Percentiles rank a stretch among this genome's conserved stretches.
phyloP scores from a whole-genome alignment of 23 red algal genomes.

The Gracilaria domingensis region DNA sequence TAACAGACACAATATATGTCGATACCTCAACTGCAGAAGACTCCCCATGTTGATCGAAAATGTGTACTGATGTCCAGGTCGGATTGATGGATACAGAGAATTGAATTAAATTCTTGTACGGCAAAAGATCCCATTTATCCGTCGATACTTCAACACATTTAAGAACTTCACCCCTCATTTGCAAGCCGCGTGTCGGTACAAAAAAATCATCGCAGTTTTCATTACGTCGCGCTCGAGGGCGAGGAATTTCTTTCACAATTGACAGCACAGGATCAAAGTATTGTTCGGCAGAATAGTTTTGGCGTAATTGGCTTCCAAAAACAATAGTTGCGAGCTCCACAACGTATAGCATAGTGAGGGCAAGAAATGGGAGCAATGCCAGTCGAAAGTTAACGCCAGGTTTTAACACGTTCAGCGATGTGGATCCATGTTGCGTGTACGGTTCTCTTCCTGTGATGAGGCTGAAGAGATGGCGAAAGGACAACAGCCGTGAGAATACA shows the following conservation, averaged over 20 bases:
- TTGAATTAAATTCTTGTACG: too few species aligned
- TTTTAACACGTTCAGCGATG: background rate
- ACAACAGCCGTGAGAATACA: background rate
- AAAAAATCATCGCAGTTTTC: background rate
- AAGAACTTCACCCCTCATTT: background rate
- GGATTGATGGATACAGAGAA: too few species aligned
- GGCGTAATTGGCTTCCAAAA: background rate
- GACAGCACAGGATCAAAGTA: constrained; percentile 1
- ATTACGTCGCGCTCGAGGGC: background rate
- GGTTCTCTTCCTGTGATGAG: background rate
- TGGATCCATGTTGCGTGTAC: background rate
- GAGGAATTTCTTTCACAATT: background rate
- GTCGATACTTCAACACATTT: background rate
- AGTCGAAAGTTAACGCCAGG: background rate
- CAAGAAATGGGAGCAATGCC: background rate
- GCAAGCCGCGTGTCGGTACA: background rate
- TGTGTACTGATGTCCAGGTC: too few species aligned
- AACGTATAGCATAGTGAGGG: background rate
- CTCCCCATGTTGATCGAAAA: too few species aligned
- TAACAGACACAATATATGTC: too few species aligned
- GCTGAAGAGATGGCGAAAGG: background rate
- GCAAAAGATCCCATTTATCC: too few species aligned
- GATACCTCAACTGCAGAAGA: too few species aligned
- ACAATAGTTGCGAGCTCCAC: background rate
- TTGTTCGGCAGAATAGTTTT: background rate